Evolutionary conservation across 192 early-diverging fungal genomes (phyloP).

Genomic region (Entrophospora sp.): DNA sequence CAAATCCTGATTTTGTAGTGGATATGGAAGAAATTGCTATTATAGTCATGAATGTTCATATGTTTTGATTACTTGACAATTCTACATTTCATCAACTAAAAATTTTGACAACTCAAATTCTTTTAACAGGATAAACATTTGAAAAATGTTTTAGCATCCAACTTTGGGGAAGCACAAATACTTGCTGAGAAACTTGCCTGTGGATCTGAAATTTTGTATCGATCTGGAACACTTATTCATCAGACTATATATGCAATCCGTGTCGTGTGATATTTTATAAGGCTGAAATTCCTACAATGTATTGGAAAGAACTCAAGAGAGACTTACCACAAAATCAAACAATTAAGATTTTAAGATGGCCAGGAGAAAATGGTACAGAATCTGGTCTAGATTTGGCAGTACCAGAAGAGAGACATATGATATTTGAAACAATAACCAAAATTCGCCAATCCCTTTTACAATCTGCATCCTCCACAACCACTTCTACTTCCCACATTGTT

Average conservation of each 20-base stretch:
- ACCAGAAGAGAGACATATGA: not conserved
- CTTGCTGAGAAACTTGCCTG: constrained; percentile 1
- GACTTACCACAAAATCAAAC: constrained; percentile 6
- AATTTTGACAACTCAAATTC: constrained; percentile 9
- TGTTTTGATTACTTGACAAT: not conserved
- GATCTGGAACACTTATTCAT: not conserved
- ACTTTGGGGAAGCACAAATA: constrained; percentile 11
- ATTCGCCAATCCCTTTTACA: not conserved
- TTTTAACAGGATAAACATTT: constrained; percentile 18
- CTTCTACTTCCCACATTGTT: not conserved
- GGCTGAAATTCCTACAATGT: not conserved
- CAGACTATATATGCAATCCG: constrained; percentile 7
- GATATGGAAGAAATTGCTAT: not conserved
- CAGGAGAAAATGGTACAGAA: not conserved
- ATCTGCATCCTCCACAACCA: not conserved
- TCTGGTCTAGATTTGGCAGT: constrained; percentile 8
- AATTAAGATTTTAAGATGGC: constrained; percentile 10
- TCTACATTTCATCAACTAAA: not conserved
- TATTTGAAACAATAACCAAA: constrained; percentile 3
- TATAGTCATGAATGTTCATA: not conserved
- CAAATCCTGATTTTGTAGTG: constrained; percentile 11
- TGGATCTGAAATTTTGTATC: not conserved
- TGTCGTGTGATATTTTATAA: not conserved
- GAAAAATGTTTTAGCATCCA: not conserved
- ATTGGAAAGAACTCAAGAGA: constrained; percentile 9